Base-by-base conservation (phyloP, 345 rosid species). In the Citrus inodora region DNA sequence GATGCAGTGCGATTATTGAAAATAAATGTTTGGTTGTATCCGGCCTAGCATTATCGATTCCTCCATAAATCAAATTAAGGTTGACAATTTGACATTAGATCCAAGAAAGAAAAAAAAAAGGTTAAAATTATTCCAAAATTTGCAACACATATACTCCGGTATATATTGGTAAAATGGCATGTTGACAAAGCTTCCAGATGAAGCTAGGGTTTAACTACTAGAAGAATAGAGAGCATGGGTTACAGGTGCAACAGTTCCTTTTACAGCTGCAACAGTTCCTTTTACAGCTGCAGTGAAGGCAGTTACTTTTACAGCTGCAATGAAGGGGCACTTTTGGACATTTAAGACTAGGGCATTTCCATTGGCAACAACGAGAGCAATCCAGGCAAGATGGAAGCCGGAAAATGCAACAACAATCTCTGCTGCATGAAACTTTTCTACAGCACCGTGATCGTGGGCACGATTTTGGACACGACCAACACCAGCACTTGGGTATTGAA, bases 401-500 rank as follows among this genome's bases (percentile, higher is more conserved):
- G 25, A 80, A 91, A 56, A 71, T 53, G 79, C 93, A 92, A 84
- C 93, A 92, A 83, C 92, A 82, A 65, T 84, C 77, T 9, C 82
- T 19, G 55, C 81, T 62, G 83, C 90, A 85, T 30, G 85, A 81
- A 55, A 77, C 66, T 72, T 83, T 76, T 79, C 25, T 77, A 78
- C 92, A 90, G 80, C 94, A 93, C 14, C 79, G 68, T 55, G 86
- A 75, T 63, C 71, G 79, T 9, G 84, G 86, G 37, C 88, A 86
- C 75, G 85, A 73, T 66, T 69, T 77, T 16, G 86, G 86, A 42
- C 88, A 86, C 75, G 85, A 77, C 78, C 90, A 87, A 55, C 87
- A 79, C 67, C 11, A 51, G 69, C 84, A 86, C 71, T 89, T 85
- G 1, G 85, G 86, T 37, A 73, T 42, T 4, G 66, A 62, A 82